These are phyloP conservation scores for Fraxinus sp. DNA, from an alignment of 305 asterid species.

Conservation along the genomic window DNA sequence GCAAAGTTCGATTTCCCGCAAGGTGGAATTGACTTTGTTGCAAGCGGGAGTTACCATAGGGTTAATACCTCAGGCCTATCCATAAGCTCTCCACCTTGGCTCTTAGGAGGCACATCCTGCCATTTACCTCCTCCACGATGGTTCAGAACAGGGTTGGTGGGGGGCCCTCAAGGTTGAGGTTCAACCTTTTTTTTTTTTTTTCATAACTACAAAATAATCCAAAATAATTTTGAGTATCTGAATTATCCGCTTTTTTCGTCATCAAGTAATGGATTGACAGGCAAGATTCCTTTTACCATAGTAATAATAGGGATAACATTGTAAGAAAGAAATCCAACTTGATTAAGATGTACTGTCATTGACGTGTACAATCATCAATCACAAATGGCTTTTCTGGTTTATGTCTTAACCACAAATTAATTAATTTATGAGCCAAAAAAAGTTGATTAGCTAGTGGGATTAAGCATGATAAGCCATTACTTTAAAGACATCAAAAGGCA, in stretches of 20 bases:
- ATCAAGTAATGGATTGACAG: not conserved
- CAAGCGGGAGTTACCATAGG: no score
- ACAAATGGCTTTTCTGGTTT: not conserved
- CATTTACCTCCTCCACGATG: no score
- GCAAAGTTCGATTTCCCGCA: no score
- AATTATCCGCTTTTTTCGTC: not conserved
- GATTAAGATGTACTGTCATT: not conserved
- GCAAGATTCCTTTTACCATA: not conserved
- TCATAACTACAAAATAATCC: not conserved
- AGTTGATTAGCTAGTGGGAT: constrained; percentile 22
- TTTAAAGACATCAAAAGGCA: constrained; percentile 9
- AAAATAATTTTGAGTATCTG: not conserved
- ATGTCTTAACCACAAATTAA: not conserved
- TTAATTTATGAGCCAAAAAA: constrained; percentile 17
- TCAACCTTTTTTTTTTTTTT: no score
- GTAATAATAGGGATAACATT: not conserved
- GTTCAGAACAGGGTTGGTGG: no score
- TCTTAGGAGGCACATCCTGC: no score
- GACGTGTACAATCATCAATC: constrained; percentile 15
- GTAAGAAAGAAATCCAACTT: constrained; percentile 19
- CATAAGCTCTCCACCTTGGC: no score
- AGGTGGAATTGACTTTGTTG: no score
- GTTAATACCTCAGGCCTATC: no score
- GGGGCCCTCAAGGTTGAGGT: no score
- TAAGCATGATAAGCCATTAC: constrained; percentile 24